Conservation (phyloP, 2,329 filamentous ascomycete genomes). For the Pseudogymnoascus sp. region DNA sequence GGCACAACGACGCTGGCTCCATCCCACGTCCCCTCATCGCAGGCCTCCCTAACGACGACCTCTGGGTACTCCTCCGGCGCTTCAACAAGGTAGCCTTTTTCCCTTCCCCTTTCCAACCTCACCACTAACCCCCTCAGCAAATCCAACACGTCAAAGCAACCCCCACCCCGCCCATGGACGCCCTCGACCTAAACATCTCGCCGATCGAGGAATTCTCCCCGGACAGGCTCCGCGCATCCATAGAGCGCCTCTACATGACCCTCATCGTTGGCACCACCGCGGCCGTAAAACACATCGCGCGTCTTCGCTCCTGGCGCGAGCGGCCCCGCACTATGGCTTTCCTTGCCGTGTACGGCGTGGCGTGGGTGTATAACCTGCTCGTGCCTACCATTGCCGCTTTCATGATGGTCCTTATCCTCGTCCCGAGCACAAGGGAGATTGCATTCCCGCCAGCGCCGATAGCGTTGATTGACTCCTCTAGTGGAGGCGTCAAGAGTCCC, state of each 20-base stretch:
- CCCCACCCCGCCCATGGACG: constrained; percentile 46
- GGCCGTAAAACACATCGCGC: constrained; percentile 64
- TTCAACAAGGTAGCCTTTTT: constrained; percentile 50
- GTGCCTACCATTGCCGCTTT: constrained; percentile 51
- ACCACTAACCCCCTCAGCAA: constrained; percentile 34
- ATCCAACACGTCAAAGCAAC: constrained; percentile 61
- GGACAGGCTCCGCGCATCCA: constrained; percentile 68
- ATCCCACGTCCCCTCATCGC: constrained; percentile 48
- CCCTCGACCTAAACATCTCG: constrained; percentile 70
- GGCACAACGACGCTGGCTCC: constrained; percentile 41
- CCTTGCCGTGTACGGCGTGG: constrained; percentile 44
- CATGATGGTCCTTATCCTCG: constrained; percentile 57
- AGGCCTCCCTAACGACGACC: constrained; percentile 53
- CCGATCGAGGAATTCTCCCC: constrained; percentile 80
- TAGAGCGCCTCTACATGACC: constrained; percentile 77
- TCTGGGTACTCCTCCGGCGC: constrained; percentile 54
- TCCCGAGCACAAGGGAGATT: constrained; percentile 50
- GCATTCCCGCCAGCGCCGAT: constrained; percentile 74
- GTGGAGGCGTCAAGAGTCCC: constrained; percentile 70
- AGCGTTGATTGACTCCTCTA: constrained; percentile 59
- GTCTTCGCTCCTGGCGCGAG: constrained; percentile 74
- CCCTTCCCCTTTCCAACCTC: neutral
- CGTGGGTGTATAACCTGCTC: constrained; percentile 68
- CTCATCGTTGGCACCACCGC: constrained; percentile 59
- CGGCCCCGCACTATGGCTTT: constrained; percentile 59